A percentile compares a stretch with the other conserved stretches of the same genome.
Conservation (phyloP, 2,329 filamentous ascomycete species). For the Colletotrichum truncatum region DNA sequence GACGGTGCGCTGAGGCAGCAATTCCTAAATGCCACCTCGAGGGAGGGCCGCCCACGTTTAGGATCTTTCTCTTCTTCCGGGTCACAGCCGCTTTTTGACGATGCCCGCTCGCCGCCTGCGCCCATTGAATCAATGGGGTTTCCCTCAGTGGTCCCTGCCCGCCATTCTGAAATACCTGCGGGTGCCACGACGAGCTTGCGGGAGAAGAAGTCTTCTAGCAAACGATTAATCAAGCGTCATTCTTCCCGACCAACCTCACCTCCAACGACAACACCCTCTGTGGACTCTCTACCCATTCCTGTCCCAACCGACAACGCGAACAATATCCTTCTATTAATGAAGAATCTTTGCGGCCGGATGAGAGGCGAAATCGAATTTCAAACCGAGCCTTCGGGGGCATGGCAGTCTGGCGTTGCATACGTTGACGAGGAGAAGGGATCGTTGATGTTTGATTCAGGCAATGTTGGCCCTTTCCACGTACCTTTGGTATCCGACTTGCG, state of each 20-base stretch:
- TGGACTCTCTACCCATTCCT: constrained; percentile 68
- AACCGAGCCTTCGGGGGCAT: constrained; percentile 66
- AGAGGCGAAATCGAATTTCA: constrained; percentile 81
- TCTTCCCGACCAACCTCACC: constrained; percentile 68
- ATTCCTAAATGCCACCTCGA: constrained; percentile 43
- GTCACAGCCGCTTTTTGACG: constrained; percentile 62
- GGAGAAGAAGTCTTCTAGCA: constrained; percentile 58
- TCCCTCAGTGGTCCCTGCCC: constrained; percentile 49
- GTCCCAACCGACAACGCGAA: constrained; percentile 74
- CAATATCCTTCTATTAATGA: constrained; percentile 80
- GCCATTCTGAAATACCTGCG: constrained; percentile 29
- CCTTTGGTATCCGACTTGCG: constrained; percentile 78
- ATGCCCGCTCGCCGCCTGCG: constrained; percentile 51
- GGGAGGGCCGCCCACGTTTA: constrained; percentile 69
- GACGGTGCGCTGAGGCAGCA: constrained; percentile 63
- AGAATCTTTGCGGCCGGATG: constrained; percentile 80
- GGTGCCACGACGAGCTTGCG: constrained; percentile 41
- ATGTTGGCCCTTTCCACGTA: constrained; percentile 70
- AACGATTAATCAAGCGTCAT: constrained; percentile 64
- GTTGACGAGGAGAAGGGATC: constrained; percentile 81
- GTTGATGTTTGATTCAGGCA: constrained; percentile 78
- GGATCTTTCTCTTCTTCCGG: constrained; percentile 75
- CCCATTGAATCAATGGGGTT: constrained; percentile 53
- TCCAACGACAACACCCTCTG: constrained; percentile 59
- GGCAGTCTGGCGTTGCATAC: constrained; percentile 78